Evolutionary conservation across 2,329 filamentous ascomycete genomes (phyloP).

Genomic region (Epichloe sp.): DNA sequence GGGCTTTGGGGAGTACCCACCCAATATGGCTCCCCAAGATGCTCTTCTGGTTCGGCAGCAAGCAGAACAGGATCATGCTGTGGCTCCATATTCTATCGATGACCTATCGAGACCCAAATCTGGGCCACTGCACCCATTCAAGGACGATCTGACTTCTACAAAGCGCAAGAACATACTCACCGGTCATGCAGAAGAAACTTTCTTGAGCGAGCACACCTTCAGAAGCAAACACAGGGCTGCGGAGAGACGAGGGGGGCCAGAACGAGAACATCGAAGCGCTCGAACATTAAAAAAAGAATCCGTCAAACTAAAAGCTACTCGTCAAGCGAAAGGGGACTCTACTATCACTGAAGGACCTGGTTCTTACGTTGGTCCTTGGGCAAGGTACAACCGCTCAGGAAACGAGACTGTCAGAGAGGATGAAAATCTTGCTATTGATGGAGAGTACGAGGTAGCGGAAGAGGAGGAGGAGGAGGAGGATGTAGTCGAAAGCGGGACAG

Average conservation of each 20-base stretch:
- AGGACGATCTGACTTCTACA: conserved; percentile 41
- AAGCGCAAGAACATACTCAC: conserved; percentile 78
- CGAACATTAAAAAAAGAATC: conserved; percentile 54
- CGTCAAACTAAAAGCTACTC: conserved; percentile 52
- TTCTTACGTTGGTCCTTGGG: conserved; percentile 92
- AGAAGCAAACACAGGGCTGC: conserved; percentile 75
- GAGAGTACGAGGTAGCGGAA: conserved; percentile 66
- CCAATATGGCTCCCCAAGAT: conserved; percentile 52
- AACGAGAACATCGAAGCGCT: conserved; percentile 41
- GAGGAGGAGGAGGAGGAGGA: conserved; percentile 69
- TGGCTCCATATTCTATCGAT: conserved; percentile 56
- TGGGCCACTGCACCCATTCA: conserved; percentile 66
- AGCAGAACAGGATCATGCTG: conserved; percentile 43
- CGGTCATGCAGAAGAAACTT: conserved; percentile 76
- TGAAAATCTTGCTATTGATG: conserved; percentile 63
- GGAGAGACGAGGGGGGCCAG: conserved; percentile 49
- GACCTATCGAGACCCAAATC: conserved; percentile 52
- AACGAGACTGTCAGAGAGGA: conserved; percentile 63
- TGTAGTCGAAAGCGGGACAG: conserved; percentile 49
- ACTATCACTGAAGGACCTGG: conserved; percentile 74
- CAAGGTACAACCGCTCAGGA: conserved; percentile 60
- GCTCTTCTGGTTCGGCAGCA: conserved; percentile 45
- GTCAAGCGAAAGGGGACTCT: conserved; percentile 76
- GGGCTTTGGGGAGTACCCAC: conserved; percentile 51
- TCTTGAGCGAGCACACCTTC: conserved; percentile 83